Base-by-base conservation (phyloP, 108 stramenopile genomes). In the Aurantiochytrium sp. region DNA sequence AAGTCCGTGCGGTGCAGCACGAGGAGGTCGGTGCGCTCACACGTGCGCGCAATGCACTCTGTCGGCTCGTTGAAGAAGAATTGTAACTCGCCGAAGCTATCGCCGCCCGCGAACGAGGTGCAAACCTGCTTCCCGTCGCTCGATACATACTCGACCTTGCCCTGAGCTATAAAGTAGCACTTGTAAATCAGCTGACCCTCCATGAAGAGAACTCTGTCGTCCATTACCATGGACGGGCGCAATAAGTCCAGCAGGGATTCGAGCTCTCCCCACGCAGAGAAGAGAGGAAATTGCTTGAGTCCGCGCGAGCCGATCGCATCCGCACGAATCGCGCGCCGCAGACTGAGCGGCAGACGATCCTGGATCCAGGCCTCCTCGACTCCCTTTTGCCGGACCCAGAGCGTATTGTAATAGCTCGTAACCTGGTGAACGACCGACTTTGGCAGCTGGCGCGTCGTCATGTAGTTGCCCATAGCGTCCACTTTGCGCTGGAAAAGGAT, bases 401-500 rank as follows among this genome's bases (percentile, higher is more conserved):
- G 45, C n/a, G 45, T 30, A 37, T 81, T 41, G 45, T 81, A 81
- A 48, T 81, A 81, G n/a, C 21, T 21, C 10, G 45, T 41, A 6
- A 81, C 73, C 1, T 30, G 73, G n/a, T 81, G 73, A 12, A 48
- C n/a, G 12, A 48, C 30, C 12, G 39, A 22, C 12, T 24, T 81
- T 19, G 73, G 73, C 21, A 81, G 73, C 1, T 6, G 6, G 6
- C 73, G 12, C 27, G 6, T 41, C 39, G 6, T 81, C 73, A 81
- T 81, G 32, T 81, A 81, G 12, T 6, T 30, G 0, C 19, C 45
- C 45, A 81, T 81, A 6, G 39, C n/a, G 45, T 81, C 73, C 6
- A 81, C 45, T 42, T 81, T 81, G n/a, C 73, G 73, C 73, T 81
- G 73, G 24, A 81, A 81, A 12, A 81, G 73, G 45, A 81, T 81